Conservation (phyloP, 257 asterid genomes). For the Mitragyna speciosa region DNA sequence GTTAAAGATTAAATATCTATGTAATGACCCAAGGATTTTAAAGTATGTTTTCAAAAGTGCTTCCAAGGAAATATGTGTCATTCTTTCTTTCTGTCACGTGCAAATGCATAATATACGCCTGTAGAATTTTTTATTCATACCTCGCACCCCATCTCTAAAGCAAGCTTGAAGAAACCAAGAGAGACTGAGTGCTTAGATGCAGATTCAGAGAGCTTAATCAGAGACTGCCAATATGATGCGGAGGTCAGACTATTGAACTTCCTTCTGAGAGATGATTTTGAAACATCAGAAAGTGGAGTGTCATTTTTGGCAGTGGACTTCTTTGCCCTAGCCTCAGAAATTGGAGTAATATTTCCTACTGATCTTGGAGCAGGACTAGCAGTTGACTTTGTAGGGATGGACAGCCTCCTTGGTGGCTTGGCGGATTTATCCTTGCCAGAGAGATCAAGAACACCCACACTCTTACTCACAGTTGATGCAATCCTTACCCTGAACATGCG, state of each 20-base stretch:
- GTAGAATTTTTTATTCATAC: slow-evolving; percentile 31
- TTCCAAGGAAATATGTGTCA: neutral
- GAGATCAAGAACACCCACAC: slow-evolving; percentile 70
- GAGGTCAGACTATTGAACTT: slow-evolving; percentile 61
- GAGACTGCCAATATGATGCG: slow-evolving; percentile 82
- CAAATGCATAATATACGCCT: neutral
- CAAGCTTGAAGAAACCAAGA: slow-evolving; percentile 87
- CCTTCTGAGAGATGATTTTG: slow-evolving; percentile 56
- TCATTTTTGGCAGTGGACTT: slow-evolving; percentile 43
- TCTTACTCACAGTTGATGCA: slow-evolving; percentile 64
- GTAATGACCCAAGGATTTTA: neutral
- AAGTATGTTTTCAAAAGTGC: neutral
- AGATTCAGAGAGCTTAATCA: slow-evolving; percentile 77
- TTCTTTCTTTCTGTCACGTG: neutral
- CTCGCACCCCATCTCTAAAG: slow-evolving; percentile 86
- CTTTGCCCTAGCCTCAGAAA: slow-evolving; percentile 67
- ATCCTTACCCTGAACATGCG: slow-evolving; percentile 47
- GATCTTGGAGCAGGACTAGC: slow-evolving; percentile 58
- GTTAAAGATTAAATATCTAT: neutral
- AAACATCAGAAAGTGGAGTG: slow-evolving; percentile 59
- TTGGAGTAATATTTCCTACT: slow-evolving; percentile 66
- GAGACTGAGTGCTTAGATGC: slow-evolving; percentile 80
- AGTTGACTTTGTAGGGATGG: slow-evolving; percentile 70
- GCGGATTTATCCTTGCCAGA: slow-evolving; percentile 74
- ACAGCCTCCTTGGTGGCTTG: slow-evolving; percentile 87